phyloP scores from a whole-genome alignment of 2,329 filamentous ascomycete genomes.

The Shiraia bambusicola region DNA sequence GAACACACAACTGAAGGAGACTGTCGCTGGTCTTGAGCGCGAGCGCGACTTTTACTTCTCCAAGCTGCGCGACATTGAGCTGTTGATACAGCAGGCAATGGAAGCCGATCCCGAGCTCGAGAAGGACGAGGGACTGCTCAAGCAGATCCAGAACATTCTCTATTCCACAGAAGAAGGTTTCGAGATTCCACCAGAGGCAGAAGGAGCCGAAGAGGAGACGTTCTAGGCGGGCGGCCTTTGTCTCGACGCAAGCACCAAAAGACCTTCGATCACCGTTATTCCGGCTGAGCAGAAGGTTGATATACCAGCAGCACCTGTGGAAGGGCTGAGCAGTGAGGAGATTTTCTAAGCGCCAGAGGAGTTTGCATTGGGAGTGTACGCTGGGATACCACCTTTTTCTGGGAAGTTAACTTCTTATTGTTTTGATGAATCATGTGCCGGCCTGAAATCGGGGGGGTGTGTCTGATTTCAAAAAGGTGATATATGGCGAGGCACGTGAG shows the following conservation, averaged over 20 bases:
- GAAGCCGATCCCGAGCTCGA: conserved; percentile 91
- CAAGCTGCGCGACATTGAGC: conserved; percentile 95
- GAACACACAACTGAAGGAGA: conserved; percentile 89
- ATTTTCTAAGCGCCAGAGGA: conserved; percentile 17
- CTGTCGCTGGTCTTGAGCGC: conserved; percentile 88
- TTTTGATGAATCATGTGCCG: conserved; percentile 25
- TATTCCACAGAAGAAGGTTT: conserved; percentile 90
- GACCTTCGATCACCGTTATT: conserved; percentile 5
- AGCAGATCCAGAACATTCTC: conserved; percentile 93
- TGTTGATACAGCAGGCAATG: conserved; percentile 88
- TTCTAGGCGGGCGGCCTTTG: conserved; percentile 21
- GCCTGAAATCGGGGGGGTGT: too few relatives aligned
- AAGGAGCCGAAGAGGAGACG: conserved; percentile 73
- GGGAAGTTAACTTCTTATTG: conserved; percentile 11
- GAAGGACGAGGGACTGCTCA: conserved; percentile 89
- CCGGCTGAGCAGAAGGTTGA: conserved; percentile 3
- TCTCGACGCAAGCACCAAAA: conserved; percentile 2
- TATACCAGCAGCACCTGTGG: conserved; percentile 22
- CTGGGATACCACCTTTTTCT: conserved; percentile 36
- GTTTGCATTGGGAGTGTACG: conserved; percentile 37
- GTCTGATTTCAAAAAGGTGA: neutral
- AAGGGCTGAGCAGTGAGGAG: conserved; percentile 10
- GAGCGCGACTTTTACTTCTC: conserved; percentile 99
- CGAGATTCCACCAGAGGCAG: conserved; percentile 81
- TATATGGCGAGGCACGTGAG: neutral